A percentile compares a stretch with the other conserved stretches of the same genome.
These are phyloP conservation scores for Alternaria postmessia DNA, from an alignment of 2,329 filamentous ascomycete genomes.

Conservation along the genomic window DNA sequence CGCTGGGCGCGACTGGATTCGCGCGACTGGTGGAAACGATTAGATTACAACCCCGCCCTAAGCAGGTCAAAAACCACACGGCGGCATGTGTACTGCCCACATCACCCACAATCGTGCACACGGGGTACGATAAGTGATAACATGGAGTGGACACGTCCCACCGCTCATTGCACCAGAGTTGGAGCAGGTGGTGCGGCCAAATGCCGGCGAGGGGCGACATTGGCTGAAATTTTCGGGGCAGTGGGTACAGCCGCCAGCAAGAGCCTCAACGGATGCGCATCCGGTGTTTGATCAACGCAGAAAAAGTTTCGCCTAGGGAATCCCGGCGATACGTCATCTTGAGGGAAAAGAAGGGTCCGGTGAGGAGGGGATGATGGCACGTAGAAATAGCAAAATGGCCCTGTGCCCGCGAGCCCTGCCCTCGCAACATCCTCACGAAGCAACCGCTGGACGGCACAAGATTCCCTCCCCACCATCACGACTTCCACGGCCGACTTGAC, in stretches of 20 bases:
- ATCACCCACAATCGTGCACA: constrained; percentile 6
- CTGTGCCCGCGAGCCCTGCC: neutral
- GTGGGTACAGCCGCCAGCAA: constrained; percentile 32
- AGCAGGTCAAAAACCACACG: neutral
- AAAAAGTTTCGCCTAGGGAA: constrained; percentile 40
- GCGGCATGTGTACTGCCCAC: neutral
- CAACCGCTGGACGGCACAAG: constrained; percentile 21
- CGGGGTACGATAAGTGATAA: constrained; percentile 16
- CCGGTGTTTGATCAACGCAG: constrained; percentile 19
- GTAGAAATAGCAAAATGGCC: constrained; percentile 11
- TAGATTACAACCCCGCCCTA: neutral
- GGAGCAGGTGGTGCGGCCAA: constrained; percentile 23
- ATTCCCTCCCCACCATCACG: neutral
- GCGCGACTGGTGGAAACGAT: constrained; percentile 13
- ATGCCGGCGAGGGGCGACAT: constrained; percentile 28
- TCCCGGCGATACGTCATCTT: constrained; percentile 36
- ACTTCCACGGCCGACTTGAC: neutral
- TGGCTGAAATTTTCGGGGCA: constrained; percentile 28
- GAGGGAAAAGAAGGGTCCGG: constrained; percentile 23
- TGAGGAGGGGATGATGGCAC: constrained; percentile 8
- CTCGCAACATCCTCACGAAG: neutral
- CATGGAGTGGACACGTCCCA: constrained; percentile 27
- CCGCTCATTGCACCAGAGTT: constrained; percentile 24
- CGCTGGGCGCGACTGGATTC: neutral
- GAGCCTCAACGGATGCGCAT: constrained; percentile 32